Conservation (phyloP, 257 asterid genomes). For the Prunella vulgaris region DNA sequence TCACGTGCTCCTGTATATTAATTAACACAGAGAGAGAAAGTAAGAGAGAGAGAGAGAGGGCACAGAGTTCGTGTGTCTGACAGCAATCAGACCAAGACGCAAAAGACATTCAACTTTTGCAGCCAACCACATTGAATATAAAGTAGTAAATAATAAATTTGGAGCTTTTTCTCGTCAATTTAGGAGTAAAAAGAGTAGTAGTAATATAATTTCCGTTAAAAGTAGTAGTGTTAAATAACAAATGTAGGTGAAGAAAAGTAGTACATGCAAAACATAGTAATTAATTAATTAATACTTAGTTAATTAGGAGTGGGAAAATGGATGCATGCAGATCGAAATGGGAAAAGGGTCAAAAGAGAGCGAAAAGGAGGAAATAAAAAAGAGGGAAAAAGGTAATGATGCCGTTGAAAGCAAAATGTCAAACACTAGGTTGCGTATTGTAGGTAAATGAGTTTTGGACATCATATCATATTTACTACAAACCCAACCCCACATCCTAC, state of each 20-base stretch:
- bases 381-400: slow-evolving; percentile 40
- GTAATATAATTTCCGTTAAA: neutral
- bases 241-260: neutral
- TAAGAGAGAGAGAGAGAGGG: neutral
- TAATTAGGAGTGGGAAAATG: neutral
- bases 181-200: too few relatives aligned
- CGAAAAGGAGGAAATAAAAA: slow-evolving; percentile 22
- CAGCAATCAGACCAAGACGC: slow-evolving; percentile 23
- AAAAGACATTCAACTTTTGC: slow-evolving; percentile 33
- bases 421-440: slow-evolving; percentile 61
- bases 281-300: neutral
- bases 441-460: slow-evolving; percentile 41
- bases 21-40: neutral
- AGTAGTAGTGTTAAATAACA: neutral
- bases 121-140: slow-evolving; percentile 10
- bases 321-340: neutral
- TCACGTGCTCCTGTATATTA: neutral
- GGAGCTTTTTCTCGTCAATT: slow-evolving; percentile 22
- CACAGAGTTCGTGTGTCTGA: slow-evolving; percentile 18
- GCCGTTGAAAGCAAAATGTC: slow-evolving; percentile 95
- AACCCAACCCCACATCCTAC: slow-evolving; percentile 13
- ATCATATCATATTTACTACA: too few relatives aligned
- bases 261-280: neutral
- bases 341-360: slow-evolving; percentile 33
- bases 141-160: neutral